A percentile compares a stretch with the other conserved stretches of the same genome.
These are phyloP conservation scores for Selaginella moellendorffii DNA, from an alignment of 75 land plant genomes.

Conservation along the genomic window DNA sequence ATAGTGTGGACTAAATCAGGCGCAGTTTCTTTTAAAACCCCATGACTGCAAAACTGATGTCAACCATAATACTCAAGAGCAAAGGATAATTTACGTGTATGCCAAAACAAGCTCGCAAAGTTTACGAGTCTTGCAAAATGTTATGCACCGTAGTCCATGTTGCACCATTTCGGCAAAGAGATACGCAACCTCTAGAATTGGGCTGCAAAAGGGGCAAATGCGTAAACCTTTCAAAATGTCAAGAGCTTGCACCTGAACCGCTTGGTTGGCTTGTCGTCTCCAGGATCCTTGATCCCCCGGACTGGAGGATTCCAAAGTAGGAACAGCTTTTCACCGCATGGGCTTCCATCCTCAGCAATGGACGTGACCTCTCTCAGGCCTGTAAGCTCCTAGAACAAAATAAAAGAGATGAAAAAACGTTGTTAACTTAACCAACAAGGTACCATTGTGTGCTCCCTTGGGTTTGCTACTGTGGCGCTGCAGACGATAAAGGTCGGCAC, in stretches of 20 bases:
- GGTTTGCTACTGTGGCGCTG: conserved; percentile 91
- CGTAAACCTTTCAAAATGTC: too few relatives aligned
- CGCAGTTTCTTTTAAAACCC: conserved; percentile 65
- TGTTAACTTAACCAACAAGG: conserved; percentile 40
- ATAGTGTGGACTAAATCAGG: conserved; percentile 46
- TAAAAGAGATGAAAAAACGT: conserved; percentile 47
- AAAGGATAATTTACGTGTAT: conserved; percentile 57
- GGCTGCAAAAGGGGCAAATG: conserved; percentile 33
- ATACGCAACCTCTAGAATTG: conserved; percentile 57
- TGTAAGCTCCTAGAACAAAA: conserved; percentile 49
- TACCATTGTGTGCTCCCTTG: conserved; percentile 92
- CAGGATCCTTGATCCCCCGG: neutral
- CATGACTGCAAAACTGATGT: conserved; percentile 38
- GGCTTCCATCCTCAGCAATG: conserved; percentile 90
- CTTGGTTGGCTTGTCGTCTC: conserved; percentile 7
- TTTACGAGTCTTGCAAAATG: conserved; percentile 91
- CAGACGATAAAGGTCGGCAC: conserved; percentile 70
- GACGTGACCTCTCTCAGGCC: conserved; percentile 44
- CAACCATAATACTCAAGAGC: neutral
- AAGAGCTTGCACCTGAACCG: conserved; percentile 24
- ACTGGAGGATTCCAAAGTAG: conserved; percentile 83
- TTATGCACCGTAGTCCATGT: conserved; percentile 86
- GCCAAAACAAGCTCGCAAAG: conserved; percentile 77
- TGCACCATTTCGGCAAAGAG: conserved; percentile 95
- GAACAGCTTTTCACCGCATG: conserved; percentile 64